Conservation (phyloP, 1,139 yeast genomes). For the Lodderomyces elongisporus region DNA sequence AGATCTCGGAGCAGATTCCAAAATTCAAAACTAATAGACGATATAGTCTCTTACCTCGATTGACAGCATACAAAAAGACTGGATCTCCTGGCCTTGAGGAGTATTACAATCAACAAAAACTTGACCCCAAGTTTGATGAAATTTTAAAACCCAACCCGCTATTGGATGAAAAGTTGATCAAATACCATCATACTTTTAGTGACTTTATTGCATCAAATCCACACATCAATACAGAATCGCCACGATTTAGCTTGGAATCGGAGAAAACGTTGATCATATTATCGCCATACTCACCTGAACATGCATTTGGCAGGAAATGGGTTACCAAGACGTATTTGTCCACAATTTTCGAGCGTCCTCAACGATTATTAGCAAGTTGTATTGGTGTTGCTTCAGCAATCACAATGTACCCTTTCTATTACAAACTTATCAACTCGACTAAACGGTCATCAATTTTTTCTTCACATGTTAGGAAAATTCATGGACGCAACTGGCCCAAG, state of each 20-base stretch:
- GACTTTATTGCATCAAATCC: conserved; percentile 52
- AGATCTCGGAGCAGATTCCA: conserved; percentile 31
- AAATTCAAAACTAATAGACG: conserved; percentile 31
- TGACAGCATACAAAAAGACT: conserved; percentile 10
- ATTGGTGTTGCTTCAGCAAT: conserved; percentile 76
- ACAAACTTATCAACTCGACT: conserved; percentile 47
- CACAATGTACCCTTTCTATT: conserved; percentile 62
- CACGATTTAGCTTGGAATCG: conserved; percentile 36
- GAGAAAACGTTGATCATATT: conserved; percentile 51
- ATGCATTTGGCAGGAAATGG: conserved; percentile 74
- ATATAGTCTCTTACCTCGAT: conserved; percentile 26
- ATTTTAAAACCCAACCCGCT: conserved; percentile 29
- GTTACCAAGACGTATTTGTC: conserved; percentile 62
- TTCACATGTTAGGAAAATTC: conserved; percentile 67
- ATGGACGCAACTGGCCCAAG: conserved; percentile 70
- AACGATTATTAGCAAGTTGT: conserved; percentile 68
- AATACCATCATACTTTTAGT: conserved; percentile 40
- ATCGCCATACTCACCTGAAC: conserved; percentile 60
- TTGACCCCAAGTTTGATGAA: conserved; percentile 21
- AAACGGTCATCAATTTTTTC: conserved; percentile 44
- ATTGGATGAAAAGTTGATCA: conserved; percentile 32
- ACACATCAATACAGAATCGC: conserved; percentile 49
- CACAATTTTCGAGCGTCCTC: conserved; percentile 82
- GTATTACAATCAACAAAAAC: conserved; percentile 11
- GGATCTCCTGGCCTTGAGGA: conserved; percentile 16